Conservation (phyloP, 257 asterid species). For the Anisodus tanguticus region DNA sequence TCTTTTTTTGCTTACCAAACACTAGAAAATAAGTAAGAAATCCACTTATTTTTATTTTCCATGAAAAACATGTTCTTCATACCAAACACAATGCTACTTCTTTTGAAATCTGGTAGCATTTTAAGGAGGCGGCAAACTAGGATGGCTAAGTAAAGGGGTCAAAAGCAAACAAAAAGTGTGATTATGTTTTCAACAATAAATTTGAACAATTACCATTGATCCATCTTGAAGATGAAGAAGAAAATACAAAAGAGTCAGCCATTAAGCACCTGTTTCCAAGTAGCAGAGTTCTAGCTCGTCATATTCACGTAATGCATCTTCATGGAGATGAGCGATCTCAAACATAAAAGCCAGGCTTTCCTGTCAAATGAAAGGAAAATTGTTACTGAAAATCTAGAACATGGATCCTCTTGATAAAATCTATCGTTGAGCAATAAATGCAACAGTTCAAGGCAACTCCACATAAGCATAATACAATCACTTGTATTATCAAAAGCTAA, state of each 20-base stretch:
- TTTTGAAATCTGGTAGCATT: neutral
- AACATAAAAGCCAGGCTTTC: slow-evolving; percentile 99
- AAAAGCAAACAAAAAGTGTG: slow-evolving; percentile 1
- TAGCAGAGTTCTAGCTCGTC: slow-evolving; percentile 99
- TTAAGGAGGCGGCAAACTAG: neutral
- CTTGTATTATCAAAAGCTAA: slow-evolving; percentile 3
- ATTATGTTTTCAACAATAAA: slow-evolving; percentile 3
- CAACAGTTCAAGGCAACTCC: slow-evolving; percentile 18
- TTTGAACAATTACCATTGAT: slow-evolving; percentile 7
- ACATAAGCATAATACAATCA: slow-evolving; percentile 18
- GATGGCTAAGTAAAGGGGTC: slow-evolving; percentile 20
- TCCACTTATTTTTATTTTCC: neutral
- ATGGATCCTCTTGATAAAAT: slow-evolving; percentile 5
- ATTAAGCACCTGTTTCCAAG: slow-evolving; percentile 85
- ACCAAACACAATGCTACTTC: neutral
- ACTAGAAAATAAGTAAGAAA: slow-evolving; percentile 1
- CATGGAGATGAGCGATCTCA: slow-evolving; percentile 94
- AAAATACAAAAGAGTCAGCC: slow-evolving; percentile 34
- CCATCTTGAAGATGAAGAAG: slow-evolving; percentile 32
- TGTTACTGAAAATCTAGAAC: slow-evolving; percentile 3
- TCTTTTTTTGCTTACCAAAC: neutral
- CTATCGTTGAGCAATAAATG: neutral
- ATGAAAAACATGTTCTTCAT: neutral
- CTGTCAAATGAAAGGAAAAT: slow-evolving; percentile 45
- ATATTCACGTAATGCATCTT: slow-evolving; percentile 98